Evolutionary conservation across 177 flowering plant species (phyloP), one percentile per base, ranked within the genome.

Genomic region (Vitis hybrid): DNA sequence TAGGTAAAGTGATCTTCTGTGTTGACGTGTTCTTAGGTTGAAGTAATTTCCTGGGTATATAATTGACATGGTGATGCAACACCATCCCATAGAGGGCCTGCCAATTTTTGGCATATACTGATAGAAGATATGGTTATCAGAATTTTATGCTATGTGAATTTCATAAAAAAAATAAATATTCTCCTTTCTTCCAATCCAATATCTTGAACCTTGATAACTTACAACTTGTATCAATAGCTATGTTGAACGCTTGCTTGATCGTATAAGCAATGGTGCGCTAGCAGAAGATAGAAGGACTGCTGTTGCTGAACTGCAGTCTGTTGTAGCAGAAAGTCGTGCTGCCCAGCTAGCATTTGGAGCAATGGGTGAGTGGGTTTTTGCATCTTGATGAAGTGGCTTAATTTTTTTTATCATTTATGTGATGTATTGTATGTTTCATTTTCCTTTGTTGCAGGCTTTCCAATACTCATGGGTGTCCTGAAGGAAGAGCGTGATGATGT

Each of bases 321-420:
- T 90, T 77, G 98, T 96, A 5, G 90, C 91, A 49, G 99, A 96
- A 81, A 93, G 87, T 80, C 78, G 56, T 67, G 83, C 87, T 65
- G 90, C 95, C 17, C 99, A 96, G 81, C 78, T 96, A 27, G 97
- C 99, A 57, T 91, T 96, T 88, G 99, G 99, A 3, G 97, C 95
- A 73, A 88, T 86, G 90, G 98, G 98, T 94, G 46, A 62, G 83
- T 79, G 46, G 21, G 72, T 71, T 49, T 63, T 55, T 60, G 11
- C 70, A 18, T 11, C 51, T 71, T 40, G 12, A 27, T 66, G 2
- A 61, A 49, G 55, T 32, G 18, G 46, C n/a, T 56, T 60, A 6
- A 24, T 56, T 48, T 4, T 24, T 67, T 52, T 30, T 55, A 60
- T 6, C 49, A 48, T 24, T 55, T 8, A 67, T 68, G 7, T 57